Evolutionary conservation across 1,139 yeast species (phyloP), one percentile per base, ranked within the genome.

Genomic region (Candida freyschussii): DNA sequence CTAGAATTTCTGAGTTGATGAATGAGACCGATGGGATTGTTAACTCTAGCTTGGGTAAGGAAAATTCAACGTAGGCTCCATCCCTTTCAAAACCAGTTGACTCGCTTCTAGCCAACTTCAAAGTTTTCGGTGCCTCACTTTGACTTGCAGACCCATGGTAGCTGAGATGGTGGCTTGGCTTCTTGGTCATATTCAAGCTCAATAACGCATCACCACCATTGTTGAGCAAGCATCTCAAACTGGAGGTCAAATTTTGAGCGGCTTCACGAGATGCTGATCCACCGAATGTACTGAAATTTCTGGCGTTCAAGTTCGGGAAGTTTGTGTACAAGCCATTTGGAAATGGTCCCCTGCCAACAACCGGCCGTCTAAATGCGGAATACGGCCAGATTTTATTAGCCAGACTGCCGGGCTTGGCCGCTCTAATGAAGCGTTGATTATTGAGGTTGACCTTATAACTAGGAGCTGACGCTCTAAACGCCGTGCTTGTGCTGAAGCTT

Each of bases 1-100:
- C 56, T 45, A 72, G 46, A 8, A 69, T 59, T 22, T 70, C 73
- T 26, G 67, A 69, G 41, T 67, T 68, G 34, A 75, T 61, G 29
- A 73, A 59, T 6, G 75, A 63, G 41, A 67, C 63, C n/a, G 63
- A 50, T n/a, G 79, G 79, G 30, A 73, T 58, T 4, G 47, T 21
- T 16, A 59, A 50, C 24, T 62, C 55, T 26, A 57, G 47, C 25
- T 60, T 59, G 38, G 65, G 67, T 17, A 72, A 43, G 14, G 61
- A 59, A 50, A 76, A 76, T 41, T 76, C 82, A 28, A 76, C 70
- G 50, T 62, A 67, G 30, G 75, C 66, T 2, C 80, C 79, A 8
- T 64, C 49, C 25, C 50, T 52, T 32, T 66, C 55, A 16, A 67
- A 64, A n/a, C 29, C 34, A 5, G 45, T 32, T 6, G 51, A 45